Base-by-base conservation (phyloP, 108 stramenopile genomes). In the Phaeodactylum tricornutum region DNA sequence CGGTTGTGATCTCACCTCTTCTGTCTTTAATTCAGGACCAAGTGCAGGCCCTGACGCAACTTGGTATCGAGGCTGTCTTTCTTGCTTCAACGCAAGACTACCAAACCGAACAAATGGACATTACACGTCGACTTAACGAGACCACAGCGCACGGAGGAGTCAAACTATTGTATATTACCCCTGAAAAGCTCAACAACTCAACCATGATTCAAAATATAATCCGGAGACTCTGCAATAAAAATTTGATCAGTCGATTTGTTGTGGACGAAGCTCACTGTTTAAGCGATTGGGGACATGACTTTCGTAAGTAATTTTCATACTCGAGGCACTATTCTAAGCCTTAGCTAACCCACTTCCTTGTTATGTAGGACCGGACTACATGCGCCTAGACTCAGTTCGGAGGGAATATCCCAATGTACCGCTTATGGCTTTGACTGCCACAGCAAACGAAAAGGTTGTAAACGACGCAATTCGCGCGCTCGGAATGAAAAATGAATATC, bases 181-280 rank as follows among this genome's bases (percentile, higher is more conserved):
- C 99, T 0, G 99, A 99, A 59, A 97, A 96, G 59, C 57, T 96
- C 28, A 51, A 66, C 1, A 73, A 76, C 48, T 88, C 85, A 41
- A 62, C 67, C 28, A 61, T 69, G 55, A 88, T 94, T 54, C 69
- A 81, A 55, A 45, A 46, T 15, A 69, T 93, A 17, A 59, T 99
- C 23, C 58, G 67, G 16, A 57, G 60, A 9, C 67, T 97, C 17
- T 50, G 69, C 44, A 47, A 71, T 15, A 57, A 53, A 24, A 71
- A 69, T 33, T 67, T 79, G 9, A 80, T 99, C 19, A 91, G 87
- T 57, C 75, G 97, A 30, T 95, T 99, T 55, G 95, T 99, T 19
- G 81, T 99, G 12, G 98, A 99, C 65, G 98, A 99, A 63, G 97
- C 96, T 4, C 96, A 99, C 21, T 95, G 93, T 66, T 61, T 89